These are phyloP conservation scores for Naganishia onofrii DNA, from an alignment of 768 basidiomycete species.

Conservation along the genomic window DNA sequence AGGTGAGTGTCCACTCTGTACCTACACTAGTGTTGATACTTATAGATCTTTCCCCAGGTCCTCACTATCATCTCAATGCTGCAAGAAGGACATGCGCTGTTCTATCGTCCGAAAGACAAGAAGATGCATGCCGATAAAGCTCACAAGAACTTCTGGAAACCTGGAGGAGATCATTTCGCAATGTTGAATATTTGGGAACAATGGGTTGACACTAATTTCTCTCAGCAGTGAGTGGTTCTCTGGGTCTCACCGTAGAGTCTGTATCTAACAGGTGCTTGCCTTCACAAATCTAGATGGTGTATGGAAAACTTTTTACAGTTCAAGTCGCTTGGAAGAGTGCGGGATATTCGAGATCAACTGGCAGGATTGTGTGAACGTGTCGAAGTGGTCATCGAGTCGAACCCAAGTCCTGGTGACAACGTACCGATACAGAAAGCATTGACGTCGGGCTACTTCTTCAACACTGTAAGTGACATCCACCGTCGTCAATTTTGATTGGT, in stretches of 20 bases:
- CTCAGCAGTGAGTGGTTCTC: slow-evolving; percentile 67
- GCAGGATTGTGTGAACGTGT: slow-evolving; percentile 95
- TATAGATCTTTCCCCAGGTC: slow-evolving; percentile 58
- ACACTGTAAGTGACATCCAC: slow-evolving; percentile 60
- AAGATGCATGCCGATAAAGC: slow-evolving; percentile 96
- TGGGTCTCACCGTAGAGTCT: not conserved
- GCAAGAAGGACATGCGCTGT: slow-evolving; percentile 87
- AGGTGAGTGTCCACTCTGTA: slow-evolving; percentile 59
- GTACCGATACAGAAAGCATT: slow-evolving; percentile 91
- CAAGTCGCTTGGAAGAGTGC: slow-evolving; percentile 88
- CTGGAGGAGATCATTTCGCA: slow-evolving; percentile 97
- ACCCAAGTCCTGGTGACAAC: slow-evolving; percentile 89
- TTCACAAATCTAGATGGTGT: slow-evolving; percentile 38
- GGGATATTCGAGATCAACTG: slow-evolving; percentile 88
- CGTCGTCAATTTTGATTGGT: not conserved
- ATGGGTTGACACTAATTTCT: slow-evolving; percentile 97
- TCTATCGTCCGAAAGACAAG: slow-evolving; percentile 98
- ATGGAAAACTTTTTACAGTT: slow-evolving; percentile 71
- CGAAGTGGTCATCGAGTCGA: slow-evolving; percentile 80
- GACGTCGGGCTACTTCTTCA: slow-evolving; percentile 93
- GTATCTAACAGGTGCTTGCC: not conserved
- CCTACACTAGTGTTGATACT: not conserved
- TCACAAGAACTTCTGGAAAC: slow-evolving; percentile 89
- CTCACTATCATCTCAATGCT: slow-evolving; percentile 97
- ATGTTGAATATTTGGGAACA: slow-evolving; percentile 97